Evolutionary conservation across 225 moss, liverwort and hornwort species (phyloP).

Genomic region (Physcomitrellopsis africana): DNA sequence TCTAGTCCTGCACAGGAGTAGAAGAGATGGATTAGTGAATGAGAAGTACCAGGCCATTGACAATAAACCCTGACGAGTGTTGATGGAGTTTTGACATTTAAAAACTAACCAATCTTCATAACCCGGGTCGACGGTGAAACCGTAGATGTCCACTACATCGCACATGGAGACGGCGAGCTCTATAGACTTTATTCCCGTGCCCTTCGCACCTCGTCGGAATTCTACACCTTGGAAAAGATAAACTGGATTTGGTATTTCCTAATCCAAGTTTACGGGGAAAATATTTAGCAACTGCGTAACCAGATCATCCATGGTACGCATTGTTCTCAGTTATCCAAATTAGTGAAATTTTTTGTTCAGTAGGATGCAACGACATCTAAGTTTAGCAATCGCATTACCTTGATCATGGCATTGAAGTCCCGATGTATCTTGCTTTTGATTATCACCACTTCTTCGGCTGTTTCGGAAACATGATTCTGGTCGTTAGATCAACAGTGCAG

Average conservation of each 20-base stretch:
- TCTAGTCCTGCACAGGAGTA: slow-evolving; percentile 40
- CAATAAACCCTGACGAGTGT: background rate
- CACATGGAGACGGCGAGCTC: slow-evolving; percentile 66
- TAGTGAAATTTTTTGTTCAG: background rate
- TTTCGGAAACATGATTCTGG: background rate
- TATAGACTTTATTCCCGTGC: slow-evolving; percentile 60
- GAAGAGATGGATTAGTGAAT: background rate
- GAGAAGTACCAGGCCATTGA: background rate
- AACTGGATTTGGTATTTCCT: slow-evolving; percentile 61
- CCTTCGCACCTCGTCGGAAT: slow-evolving; percentile 62
- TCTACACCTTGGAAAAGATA: slow-evolving; percentile 69
- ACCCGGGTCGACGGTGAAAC: slow-evolving; percentile 63
- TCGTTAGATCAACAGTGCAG: background rate
- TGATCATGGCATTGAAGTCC: slow-evolving; percentile 66
- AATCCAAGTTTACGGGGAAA: background rate
- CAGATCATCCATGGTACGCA: background rate
- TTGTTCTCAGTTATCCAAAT: background rate
- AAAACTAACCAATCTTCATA: slow-evolving; percentile 43
- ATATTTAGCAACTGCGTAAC: background rate
- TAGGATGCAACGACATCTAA: background rate
- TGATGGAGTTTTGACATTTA: background rate
- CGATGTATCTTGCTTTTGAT: slow-evolving; percentile 67
- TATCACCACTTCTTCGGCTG: slow-evolving; percentile 58
- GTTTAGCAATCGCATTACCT: slow-evolving; percentile 22
- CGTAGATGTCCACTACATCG: slow-evolving; percentile 61